Evolutionary conservation across 352 stramenopile genomes (phyloP).

Genomic region (Peronospora belbahrii): DNA sequence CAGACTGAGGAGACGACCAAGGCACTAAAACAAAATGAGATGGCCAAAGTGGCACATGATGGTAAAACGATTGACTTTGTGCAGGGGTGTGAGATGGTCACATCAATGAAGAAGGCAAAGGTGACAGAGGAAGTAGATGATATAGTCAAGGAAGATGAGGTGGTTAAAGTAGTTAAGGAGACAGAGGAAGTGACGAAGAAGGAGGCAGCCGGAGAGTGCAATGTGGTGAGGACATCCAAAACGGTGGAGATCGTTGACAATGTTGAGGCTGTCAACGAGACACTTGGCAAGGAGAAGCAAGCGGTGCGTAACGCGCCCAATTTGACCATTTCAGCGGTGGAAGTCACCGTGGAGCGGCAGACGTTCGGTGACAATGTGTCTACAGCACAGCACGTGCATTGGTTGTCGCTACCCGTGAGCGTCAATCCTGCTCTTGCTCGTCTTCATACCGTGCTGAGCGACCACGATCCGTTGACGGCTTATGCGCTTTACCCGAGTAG

Average conservation of each 20-base stretch:
- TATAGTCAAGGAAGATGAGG: slow-evolving; percentile 1
- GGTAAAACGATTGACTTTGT: slow-evolving; percentile 3
- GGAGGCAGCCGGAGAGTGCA: neutral
- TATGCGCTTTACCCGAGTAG: slow-evolving; percentile 28
- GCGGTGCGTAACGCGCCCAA: neutral
- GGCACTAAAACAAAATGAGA: too few species aligned
- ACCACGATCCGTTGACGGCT: slow-evolving; percentile 29
- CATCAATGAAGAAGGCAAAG: neutral
- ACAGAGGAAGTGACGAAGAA: neutral
- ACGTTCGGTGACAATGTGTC: slow-evolving; percentile 15
- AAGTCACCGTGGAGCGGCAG: slow-evolving; percentile 20
- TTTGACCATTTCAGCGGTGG: slow-evolving; percentile 5
- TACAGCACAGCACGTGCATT: slow-evolving; percentile 25
- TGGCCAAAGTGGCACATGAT: too few species aligned
- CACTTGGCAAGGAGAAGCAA: neutral
- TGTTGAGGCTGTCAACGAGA: neutral
- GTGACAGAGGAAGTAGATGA: neutral
- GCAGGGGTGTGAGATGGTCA: neutral
- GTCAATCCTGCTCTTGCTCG: slow-evolving; percentile 28
- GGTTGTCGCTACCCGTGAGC: slow-evolving; percentile 25
- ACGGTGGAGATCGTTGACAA: slow-evolving; percentile 4
- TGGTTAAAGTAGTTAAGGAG: slow-evolving; percentile 7
- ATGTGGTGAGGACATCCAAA: slow-evolving; percentile 1
- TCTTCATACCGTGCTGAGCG: slow-evolving; percentile 28
- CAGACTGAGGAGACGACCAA: too few species aligned